Conservation (phyloP, 352 stramenopile genomes). For the Pythium chondricola region DNA sequence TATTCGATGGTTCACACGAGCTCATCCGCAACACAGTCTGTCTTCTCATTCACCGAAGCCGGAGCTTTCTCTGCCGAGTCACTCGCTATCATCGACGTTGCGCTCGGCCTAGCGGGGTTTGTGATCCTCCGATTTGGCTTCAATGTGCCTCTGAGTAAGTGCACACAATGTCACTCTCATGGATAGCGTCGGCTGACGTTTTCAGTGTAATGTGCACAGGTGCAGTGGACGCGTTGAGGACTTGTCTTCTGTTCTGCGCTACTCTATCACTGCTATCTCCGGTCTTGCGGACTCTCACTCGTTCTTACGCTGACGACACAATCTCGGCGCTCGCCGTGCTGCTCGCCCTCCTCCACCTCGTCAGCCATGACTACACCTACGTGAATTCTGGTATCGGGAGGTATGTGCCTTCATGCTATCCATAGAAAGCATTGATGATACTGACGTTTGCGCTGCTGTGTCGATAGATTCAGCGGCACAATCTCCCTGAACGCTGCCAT, state of each 20-base stretch:
- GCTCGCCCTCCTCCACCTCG: slow-evolving; percentile 79
- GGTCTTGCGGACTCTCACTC: slow-evolving; percentile 87
- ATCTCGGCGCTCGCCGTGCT: slow-evolving; percentile 82
- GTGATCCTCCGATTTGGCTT: slow-evolving; percentile 44
- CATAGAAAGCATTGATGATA: background rate
- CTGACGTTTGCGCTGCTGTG: background rate
- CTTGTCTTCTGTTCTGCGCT: slow-evolving; percentile 76
- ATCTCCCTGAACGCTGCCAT: slow-evolving; percentile 91
- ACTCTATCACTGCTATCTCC: slow-evolving; percentile 85
- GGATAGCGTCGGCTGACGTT: background rate
- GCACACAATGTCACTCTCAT: background rate
- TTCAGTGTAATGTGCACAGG: slow-evolving; percentile 16
- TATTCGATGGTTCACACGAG: background rate
- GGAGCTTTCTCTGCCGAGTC: slow-evolving; percentile 44
- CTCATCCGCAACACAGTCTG: slow-evolving; percentile 26
- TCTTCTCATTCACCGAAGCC: slow-evolving; percentile 70
- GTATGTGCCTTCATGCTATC: slow-evolving; percentile 20
- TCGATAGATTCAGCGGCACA: slow-evolving; percentile 80
- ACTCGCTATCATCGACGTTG: slow-evolving; percentile 51
- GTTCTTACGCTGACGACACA: slow-evolving; percentile 89
- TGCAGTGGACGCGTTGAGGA: slow-evolving; percentile 46
- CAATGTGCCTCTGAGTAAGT: slow-evolving; percentile 17
- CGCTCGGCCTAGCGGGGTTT: slow-evolving; percentile 50
- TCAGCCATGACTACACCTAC: slow-evolving; percentile 89
- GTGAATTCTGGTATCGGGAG: slow-evolving; percentile 74